Evolutionary conservation across 495 filamentous ascomycete genomes (phyloP).

Genomic region (Haplographium delicatum): DNA sequence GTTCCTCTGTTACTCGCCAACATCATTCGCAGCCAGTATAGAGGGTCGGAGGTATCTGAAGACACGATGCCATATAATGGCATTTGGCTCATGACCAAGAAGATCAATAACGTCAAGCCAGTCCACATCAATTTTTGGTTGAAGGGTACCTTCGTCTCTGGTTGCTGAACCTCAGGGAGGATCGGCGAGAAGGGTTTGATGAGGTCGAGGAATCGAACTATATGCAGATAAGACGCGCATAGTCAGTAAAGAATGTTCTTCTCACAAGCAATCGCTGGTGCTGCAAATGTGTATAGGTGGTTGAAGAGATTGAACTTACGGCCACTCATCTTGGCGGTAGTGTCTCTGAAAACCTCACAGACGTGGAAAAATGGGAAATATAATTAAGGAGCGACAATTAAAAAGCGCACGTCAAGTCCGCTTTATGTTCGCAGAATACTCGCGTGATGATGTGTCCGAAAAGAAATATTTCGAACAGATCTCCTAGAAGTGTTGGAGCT

Average conservation of each 20-base stretch:
- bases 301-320: conserved; percentile 38
- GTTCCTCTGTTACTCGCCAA: conserved; percentile 98
- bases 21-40: conserved; percentile 99
- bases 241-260: conserved; percentile 21
- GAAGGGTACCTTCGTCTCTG: conserved; percentile 95
- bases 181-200: conserved; percentile 99
- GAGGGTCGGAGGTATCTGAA: conserved; percentile 91
- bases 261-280: conserved; percentile 6
- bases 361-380: conserved; percentile 24
- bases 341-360: conserved; percentile 27
- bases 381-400: conserved; percentile 23
- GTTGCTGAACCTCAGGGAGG: conserved; percentile 96
- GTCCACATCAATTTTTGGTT: conserved; percentile 99
- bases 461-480: conserved; percentile 24
- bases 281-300: no score
- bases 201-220: conserved; percentile 98
- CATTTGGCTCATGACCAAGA: conserved; percentile 99
- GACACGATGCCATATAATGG: conserved; percentile 94
- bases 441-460: conserved; percentile 22
- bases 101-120: conserved; percentile 91
- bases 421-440: conserved; percentile 23
- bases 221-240: conserved; percentile 16
- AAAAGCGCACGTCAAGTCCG: conserved; percentile 18
- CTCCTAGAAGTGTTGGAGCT: conserved; percentile 5
- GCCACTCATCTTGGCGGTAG: conserved; percentile 51